Evolutionary conservation across 164 flowering plant species (phyloP), one percentile per base, ranked within the genome.

Genomic region (Akebia trifoliata): DNA sequence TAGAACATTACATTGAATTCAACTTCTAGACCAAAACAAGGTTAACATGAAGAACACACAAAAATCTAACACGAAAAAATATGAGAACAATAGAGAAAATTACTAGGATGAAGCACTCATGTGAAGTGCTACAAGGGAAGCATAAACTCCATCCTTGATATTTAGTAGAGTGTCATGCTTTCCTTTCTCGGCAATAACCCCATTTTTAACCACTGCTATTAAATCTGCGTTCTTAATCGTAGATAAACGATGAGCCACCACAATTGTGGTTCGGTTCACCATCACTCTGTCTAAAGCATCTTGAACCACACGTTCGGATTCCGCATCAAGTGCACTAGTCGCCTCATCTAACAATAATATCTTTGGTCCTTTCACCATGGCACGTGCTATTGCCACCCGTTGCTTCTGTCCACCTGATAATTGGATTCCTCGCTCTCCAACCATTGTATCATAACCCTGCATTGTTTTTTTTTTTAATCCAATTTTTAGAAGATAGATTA

Each of bases 361-460:
- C 70, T 72, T 85, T 1, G 92, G 95, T 43, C 62, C 64, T 59
- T 83, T 83, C 3, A 83, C 61, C 8, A 87, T 87, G 0, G 92
- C 96, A 0, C 96, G 64, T 2, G 96, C 87, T 22, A 87, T 87
- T 18, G 95, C 87, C 9, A 87, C n/a, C n/a, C n/a, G n/a, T n/a
- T n/a, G n/a, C n/a, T n/a, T n/a, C n/a, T n/a, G n/a, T n/a, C n/a
- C n/a, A 12, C 50, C 31, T 25, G 92, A 87, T 8, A 87, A 54
- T 36, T 87, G 95, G 24, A 76, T 67, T 29, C 92, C 95, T 60
- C 92, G 38, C 60, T 87, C 95, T 32, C 95, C 91, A 3, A 87
- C 91, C 44, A 70, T 5, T 1, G 90, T 83, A 2, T 87, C 82
- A 38, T 85, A 87, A 1, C 91, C 87, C 81, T 82, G 74, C 67